Base-by-base conservation (phyloP, 805 yeast species). In the Sugiyamaella americana region DNA sequence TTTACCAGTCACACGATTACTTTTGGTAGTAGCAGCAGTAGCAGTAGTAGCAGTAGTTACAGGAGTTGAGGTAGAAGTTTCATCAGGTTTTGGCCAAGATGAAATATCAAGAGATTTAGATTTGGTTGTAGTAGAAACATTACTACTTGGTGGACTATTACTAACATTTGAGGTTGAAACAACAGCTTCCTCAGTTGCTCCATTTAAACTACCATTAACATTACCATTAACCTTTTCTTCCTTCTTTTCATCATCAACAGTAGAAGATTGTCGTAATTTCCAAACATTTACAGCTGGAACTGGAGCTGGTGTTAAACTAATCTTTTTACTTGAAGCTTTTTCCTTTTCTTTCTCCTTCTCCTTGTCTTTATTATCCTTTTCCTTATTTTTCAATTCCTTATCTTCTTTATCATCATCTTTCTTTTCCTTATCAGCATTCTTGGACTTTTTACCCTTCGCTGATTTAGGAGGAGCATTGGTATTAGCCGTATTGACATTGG, bases 281-380 rank as follows among this genome's bases (percentile, higher is more conserved):
- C 87, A 81, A n/a, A 81, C 81, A 55, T 73, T 78, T 36, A 73
- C 74, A 43, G 69, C 65, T 29, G 85, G 86, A 23, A 78, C 70
- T 11, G 86, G 85, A 22, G 86, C 86, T 3, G 86, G 85, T 6
- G 81, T 78, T 23, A 77, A 64, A 30, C 61, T 57, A 64, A 49
- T 51, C 41, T 51, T 62, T 50, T 59, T 60, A 44, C 56, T 43
- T 10, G 49, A 17, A 19, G 34, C 32, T 11, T 10, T 17, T 16
- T 35, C 20, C 8, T 10, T 13, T 11, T 29, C n/a, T 11, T n/a
- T 29, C 13, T 29, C n/a, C 8, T 10, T 13, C 5, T 10, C 17
- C 13, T 8, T 19, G 13, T 35, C 18, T 11, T 17, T 19, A 13
- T 16, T 21, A 21, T 16, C 18, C 10, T 35, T 35, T 35, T 19